A percentile compares a stretch with the other conserved stretches of the same genome.
phyloP scores from a whole-genome alignment of 2,329 filamentous ascomycete genomes.

The Chrysoporthe puriensis region DNA sequence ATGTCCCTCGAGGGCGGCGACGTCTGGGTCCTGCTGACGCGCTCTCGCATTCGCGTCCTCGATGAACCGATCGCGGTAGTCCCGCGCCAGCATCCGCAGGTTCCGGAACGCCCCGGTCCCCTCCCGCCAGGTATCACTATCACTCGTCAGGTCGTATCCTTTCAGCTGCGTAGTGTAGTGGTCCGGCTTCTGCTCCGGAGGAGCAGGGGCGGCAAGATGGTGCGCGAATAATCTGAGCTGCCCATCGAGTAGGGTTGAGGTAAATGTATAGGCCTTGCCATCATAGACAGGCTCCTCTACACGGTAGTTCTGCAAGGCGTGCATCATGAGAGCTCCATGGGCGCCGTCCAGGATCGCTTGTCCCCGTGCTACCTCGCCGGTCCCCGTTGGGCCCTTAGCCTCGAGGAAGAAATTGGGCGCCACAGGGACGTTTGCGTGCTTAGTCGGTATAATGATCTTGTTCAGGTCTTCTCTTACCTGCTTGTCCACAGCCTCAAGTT shows the following conservation, averaged over 20 bases:
- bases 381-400: background rate
- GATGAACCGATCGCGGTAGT: background rate
- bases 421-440: background rate
- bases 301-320: background rate
- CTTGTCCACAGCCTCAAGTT: background rate
- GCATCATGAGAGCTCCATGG: background rate
- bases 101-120: background rate
- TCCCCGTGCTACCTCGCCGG: background rate
- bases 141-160: background rate
- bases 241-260: background rate
- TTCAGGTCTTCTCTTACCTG: background rate
- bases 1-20: too few relatives aligned
- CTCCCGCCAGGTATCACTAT: background rate
- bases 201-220: background rate
- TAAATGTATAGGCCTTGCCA: background rate
- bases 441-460: background rate
- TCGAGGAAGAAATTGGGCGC: background rate
- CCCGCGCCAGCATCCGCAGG: background rate
- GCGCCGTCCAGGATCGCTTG: background rate
- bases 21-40: background rate
- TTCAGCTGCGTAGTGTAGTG: background rate
- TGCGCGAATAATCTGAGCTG: background rate
- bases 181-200: background rate
- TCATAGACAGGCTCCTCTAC: background rate
- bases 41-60: background rate